Conservation (phyloP, 2,329 filamentous ascomycete genomes). For the Venturia oleaginea region DNA sequence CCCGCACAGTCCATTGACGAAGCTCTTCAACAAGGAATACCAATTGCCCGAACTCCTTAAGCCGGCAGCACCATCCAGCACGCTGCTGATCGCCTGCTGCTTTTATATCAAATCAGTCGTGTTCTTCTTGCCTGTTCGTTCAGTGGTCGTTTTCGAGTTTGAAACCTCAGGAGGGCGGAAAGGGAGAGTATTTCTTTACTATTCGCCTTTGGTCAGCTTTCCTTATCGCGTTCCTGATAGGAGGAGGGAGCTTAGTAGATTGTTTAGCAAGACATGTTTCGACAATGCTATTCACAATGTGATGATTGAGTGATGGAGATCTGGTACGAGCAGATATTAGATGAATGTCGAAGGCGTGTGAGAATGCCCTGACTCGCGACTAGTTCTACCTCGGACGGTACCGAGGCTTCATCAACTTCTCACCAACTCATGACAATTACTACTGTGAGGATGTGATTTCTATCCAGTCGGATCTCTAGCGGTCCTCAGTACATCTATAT, state of each 20-base stretch:
- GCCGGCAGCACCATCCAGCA: not conserved
- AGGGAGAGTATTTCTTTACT: not conserved
- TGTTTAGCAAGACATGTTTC: not conserved
- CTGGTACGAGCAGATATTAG: not conserved
- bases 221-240: not conserved
- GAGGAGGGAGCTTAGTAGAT: not conserved
- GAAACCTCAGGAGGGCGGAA: no score
- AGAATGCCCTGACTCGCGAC: not conserved
- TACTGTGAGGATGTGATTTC: not conserved
- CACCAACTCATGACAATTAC: not conserved
- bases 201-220: not conserved
- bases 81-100: not conserved
- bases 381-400: not conserved
- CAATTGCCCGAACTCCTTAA: not conserved
- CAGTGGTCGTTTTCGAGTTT: no score
- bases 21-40: not conserved
- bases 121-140: not conserved
- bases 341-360: not conserved
- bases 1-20: not conserved
- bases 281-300: not conserved
- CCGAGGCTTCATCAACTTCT: not conserved
- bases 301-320: not conserved
- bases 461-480: not conserved
- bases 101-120: no score
- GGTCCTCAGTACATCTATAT: not conserved